Percentiles rank a stretch among this genome's conserved stretches.
phyloP scores from a whole-genome alignment of 805 yeast species.

The Suhomyces emberorum region DNA sequence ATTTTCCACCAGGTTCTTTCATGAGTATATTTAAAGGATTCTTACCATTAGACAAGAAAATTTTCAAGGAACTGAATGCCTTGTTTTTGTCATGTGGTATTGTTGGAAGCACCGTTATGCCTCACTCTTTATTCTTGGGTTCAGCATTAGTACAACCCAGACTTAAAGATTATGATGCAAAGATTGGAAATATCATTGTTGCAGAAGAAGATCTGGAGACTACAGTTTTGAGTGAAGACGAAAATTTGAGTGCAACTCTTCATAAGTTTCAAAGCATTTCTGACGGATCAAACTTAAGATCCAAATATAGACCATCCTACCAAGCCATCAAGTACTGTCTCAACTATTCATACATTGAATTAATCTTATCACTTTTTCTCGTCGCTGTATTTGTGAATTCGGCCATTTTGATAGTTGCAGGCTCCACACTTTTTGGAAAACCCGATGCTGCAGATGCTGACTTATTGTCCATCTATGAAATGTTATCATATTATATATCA shows the following conservation, averaged over 20 bases:
- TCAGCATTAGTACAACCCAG: constrained; percentile 44
- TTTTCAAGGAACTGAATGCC: constrained; percentile 35
- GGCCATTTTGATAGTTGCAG: constrained; percentile 45
- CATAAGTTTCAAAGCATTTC: constrained; percentile 21
- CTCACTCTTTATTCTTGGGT: constrained; percentile 43
- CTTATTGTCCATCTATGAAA: constrained; percentile 41
- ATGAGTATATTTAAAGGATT: constrained; percentile 60
- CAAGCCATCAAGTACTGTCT: constrained; percentile 41
- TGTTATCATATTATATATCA: constrained; percentile 41
- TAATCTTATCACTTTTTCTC: constrained; percentile 37
- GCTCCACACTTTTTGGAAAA: constrained; percentile 37
- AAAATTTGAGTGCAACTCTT: constrained; percentile 13
- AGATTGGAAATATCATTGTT: constrained; percentile 7
- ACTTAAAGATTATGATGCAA: constrained; percentile 38
- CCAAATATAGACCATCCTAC: constrained; percentile 40
- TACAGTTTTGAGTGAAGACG: constrained; percentile 4
- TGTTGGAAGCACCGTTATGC: constrained; percentile 48
- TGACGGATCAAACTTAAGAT: constrained; percentile 26
- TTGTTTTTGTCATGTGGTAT: constrained; percentile 44
- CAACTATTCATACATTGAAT: constrained; percentile 37
- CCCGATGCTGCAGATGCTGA: constrained; percentile 48
- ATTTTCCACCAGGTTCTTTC: constrained; percentile 50
- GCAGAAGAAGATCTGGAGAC: background rate
- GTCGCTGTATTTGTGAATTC: constrained; percentile 46
- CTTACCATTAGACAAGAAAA: constrained; percentile 47